phyloP scores from a whole-genome alignment of 2,329 filamentous ascomycete species.

The Myriosclerotinia duriaeana region DNA sequence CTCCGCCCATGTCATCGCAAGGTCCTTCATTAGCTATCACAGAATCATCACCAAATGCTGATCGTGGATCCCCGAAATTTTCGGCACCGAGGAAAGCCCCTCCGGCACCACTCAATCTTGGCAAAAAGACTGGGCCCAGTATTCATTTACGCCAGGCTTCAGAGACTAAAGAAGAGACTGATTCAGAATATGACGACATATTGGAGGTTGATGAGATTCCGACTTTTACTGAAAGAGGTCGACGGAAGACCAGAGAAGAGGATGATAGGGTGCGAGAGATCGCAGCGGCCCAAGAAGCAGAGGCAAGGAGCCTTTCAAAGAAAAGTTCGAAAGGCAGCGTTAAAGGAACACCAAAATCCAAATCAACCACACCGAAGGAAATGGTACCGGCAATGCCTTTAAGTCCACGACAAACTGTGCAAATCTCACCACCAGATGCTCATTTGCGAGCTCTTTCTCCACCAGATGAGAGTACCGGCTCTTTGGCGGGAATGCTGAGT shows the following conservation, averaged over 20 bases:
- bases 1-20: slow-evolving; percentile 32
- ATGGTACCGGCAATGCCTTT: slow-evolving; percentile 42
- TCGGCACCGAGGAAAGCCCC: slow-evolving; percentile 75
- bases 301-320: slow-evolving; percentile 70
- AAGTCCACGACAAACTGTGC: slow-evolving; percentile 43
- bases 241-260: slow-evolving; percentile 81
- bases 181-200: slow-evolving; percentile 81
- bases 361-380: slow-evolving; percentile 46
- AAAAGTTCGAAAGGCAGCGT: slow-evolving; percentile 60
- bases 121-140: slow-evolving; percentile 45
- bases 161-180: slow-evolving; percentile 59
- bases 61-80: slow-evolving; percentile 52
- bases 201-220: slow-evolving; percentile 66
- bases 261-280: slow-evolving; percentile 78
- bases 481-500: slow-evolving; percentile 54
- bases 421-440: slow-evolving; percentile 39
- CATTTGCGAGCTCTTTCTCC: slow-evolving; percentile 40
- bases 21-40: slow-evolving; percentile 42
- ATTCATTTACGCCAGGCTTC: slow-evolving; percentile 47
- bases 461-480: slow-evolving; percentile 46
- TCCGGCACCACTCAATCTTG: slow-evolving; percentile 78
- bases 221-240: slow-evolving; percentile 60
- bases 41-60: slow-evolving; percentile 43
- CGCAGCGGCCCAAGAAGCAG: slow-evolving; percentile 64
- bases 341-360: slow-evolving; percentile 43